Evolutionary conservation across 2,329 filamentous ascomycete species (phyloP).

Genomic region (Graphiopsis chlorocephala): DNA sequence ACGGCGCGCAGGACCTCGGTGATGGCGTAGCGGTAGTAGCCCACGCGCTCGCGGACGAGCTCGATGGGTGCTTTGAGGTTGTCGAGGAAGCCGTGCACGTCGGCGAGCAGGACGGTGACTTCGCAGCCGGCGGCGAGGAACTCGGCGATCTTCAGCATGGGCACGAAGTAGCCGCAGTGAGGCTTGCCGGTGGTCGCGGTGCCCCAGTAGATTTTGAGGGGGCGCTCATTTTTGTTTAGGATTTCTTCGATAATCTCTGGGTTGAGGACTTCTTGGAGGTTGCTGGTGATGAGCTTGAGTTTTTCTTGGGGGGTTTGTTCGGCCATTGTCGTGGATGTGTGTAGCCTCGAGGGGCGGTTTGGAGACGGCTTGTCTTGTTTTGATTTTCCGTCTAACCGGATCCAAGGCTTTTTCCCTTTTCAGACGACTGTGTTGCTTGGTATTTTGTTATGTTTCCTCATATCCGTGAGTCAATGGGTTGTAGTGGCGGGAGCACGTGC

Average conservation of each 20-base stretch:
- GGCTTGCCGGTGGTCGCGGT: conserved; percentile 84
- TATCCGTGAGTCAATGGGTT: conserved; percentile 12
- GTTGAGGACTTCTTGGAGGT: conserved; percentile 79
- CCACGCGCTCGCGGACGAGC: conserved; percentile 74
- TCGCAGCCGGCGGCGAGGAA: conserved; percentile 81
- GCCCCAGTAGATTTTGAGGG: conserved; percentile 82
- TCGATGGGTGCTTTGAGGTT: conserved; percentile 68
- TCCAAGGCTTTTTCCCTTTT: not conserved
- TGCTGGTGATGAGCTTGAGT: conserved; percentile 73
- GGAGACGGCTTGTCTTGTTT: not conserved
- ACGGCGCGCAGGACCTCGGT: conserved; percentile 72
- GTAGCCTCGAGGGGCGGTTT: conserved; percentile 2
- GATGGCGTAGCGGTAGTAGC: conserved; percentile 80
- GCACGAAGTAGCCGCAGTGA: conserved; percentile 86
- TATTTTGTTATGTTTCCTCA: not conserved
- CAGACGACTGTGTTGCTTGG: not conserved
- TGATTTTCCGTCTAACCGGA: not conserved
- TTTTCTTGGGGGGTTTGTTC: conserved; percentile 52
- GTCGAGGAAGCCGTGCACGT: conserved; percentile 65
- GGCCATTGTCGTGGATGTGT: not conserved
- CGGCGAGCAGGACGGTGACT: conserved; percentile 44
- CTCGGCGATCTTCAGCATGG: conserved; percentile 85
- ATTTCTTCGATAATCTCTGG: conserved; percentile 75
- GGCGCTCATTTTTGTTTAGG: conserved; percentile 66
- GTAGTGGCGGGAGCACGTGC: conserved; percentile 2